Conservation (phyloP, 2,329 filamentous ascomycete species). For the Scopulariopsis brevicaulis region DNA sequence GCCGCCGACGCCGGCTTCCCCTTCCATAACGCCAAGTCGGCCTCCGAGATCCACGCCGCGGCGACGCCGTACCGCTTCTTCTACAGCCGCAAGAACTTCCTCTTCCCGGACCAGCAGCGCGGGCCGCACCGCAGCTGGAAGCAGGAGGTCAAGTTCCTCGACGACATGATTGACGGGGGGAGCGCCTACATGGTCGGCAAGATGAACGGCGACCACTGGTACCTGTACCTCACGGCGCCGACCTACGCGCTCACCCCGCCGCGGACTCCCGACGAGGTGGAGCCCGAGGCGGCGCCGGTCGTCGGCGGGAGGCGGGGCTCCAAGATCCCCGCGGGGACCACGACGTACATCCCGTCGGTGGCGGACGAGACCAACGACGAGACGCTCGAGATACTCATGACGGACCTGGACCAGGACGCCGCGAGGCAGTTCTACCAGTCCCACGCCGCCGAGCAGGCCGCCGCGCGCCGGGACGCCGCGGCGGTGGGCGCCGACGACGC, state of each 20-base stretch:
- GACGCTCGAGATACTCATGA: constrained; percentile 66
- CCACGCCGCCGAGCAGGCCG: constrained; percentile 59
- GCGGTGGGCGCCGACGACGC: constrained; percentile 35
- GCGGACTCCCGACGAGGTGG: constrained; percentile 50
- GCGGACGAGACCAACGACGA: constrained; percentile 53
- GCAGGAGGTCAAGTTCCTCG: constrained; percentile 85
- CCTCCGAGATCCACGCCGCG: constrained; percentile 58
- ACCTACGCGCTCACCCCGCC: constrained; percentile 72
- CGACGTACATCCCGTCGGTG: constrained; percentile 23
- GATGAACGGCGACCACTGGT: constrained; percentile 99
- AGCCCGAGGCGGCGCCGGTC: constrained; percentile 20
- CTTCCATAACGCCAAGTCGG: constrained; percentile 56
- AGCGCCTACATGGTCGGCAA: constrained; percentile 99
- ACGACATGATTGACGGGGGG: constrained; percentile 81
- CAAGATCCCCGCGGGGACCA: constrained; percentile 42
- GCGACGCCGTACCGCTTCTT: constrained; percentile 93
- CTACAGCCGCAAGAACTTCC: constrained; percentile 97
- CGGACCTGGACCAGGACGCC: constrained; percentile 55
- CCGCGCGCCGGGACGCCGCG: constrained; percentile 15
- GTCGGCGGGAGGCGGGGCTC: constrained; percentile 19
- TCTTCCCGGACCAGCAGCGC: constrained; percentile 88
- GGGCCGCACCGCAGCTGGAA: constrained; percentile 97
- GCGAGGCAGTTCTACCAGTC: constrained; percentile 60
- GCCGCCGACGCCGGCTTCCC: constrained; percentile 83
- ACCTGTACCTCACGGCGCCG: constrained; percentile 89